Percentiles rank a stretch among this genome's conserved stretches.
Evolutionary conservation across 2,329 filamentous ascomycete species (phyloP).

Genomic region (Talaromyces sp.): DNA sequence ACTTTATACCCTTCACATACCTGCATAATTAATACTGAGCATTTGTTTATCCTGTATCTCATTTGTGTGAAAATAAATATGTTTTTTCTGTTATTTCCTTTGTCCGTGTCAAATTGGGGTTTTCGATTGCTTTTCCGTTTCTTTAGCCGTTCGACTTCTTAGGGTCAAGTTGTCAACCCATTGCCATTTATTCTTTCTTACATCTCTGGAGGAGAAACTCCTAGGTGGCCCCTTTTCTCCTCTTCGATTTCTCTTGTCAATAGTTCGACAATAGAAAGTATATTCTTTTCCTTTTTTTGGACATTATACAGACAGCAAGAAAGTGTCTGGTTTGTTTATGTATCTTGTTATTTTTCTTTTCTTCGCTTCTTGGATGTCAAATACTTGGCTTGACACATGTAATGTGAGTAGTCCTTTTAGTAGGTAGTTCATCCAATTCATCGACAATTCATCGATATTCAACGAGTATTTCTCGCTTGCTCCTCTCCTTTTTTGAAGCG

Average conservation of each 20-base stretch:
- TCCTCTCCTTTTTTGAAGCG: neutral
- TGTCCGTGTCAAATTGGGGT: constrained; percentile 21
- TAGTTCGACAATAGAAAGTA: constrained; percentile 11
- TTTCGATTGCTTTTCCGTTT: constrained; percentile 11
- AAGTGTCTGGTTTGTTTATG: neutral
- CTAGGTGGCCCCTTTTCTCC: constrained; percentile 8
- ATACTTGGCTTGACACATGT: neutral
- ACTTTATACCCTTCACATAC: constrained; percentile 26
- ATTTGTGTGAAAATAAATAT: constrained; percentile 31
- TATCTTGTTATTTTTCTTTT: neutral
- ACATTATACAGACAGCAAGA: neutral
- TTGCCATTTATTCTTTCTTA: constrained; percentile 2
- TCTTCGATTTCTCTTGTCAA: constrained; percentile 14
- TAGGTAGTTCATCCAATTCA: neutral
- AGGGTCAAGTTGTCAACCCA: neutral
- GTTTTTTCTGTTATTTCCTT: constrained; percentile 18
- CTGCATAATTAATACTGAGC: constrained; percentile 35
- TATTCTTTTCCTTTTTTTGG: neutral
- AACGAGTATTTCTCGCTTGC: neutral
- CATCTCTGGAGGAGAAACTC: neutral
- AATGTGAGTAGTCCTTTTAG: neutral
- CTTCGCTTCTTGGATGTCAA: neutral
- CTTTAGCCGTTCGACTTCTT: neutral
- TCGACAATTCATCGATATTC: neutral
- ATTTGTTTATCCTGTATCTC: constrained; percentile 25